Evolutionary conservation across 441 rosid species (phyloP).

Genomic region (Melastoma candidum): DNA sequence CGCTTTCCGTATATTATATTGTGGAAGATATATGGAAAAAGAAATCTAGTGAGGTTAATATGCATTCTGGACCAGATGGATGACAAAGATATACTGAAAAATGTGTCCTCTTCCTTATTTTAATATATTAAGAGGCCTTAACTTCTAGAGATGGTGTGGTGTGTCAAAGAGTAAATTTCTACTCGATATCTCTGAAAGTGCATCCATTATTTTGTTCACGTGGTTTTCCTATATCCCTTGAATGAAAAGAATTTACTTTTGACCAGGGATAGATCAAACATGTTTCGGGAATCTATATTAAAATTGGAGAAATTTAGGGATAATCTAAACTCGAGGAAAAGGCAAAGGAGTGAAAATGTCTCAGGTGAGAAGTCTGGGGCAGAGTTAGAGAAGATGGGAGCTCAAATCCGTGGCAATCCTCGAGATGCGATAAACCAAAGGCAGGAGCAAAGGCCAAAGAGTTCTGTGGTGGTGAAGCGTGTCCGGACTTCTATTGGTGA

Average conservation of each 20-base stretch:
- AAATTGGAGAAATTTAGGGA: conserved; percentile 48
- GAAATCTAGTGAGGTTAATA: too few species aligned
- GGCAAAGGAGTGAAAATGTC: conserved; percentile 36
- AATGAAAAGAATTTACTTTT: conserved; percentile 15
- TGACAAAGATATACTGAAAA: too few species aligned
- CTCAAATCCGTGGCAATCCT: conserved; percentile 40
- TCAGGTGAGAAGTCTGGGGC: conserved; percentile 38
- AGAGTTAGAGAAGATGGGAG: conserved; percentile 40
- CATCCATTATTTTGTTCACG: too few species aligned
- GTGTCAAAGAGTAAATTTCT: too few species aligned
- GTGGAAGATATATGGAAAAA: too few species aligned
- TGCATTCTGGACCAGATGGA: too few species aligned
- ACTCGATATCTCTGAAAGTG: too few species aligned
- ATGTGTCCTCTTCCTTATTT: too few species aligned
- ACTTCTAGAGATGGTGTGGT: too few species aligned
- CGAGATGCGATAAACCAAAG: conserved; percentile 36
- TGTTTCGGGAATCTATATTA: conserved; percentile 36
- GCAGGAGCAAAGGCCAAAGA: conserved; percentile 48
- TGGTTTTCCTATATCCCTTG: too few species aligned
- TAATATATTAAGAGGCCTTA: too few species aligned
- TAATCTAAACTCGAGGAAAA: conserved; percentile 44
- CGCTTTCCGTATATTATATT: too few species aligned
- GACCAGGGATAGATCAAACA: conserved; percentile 53
- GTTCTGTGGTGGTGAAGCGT: conserved; percentile 49
- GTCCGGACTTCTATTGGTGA: conserved; percentile 41